Conservation (phyloP, 345 rosid species). For the Stellera chamaejasme region DNA sequence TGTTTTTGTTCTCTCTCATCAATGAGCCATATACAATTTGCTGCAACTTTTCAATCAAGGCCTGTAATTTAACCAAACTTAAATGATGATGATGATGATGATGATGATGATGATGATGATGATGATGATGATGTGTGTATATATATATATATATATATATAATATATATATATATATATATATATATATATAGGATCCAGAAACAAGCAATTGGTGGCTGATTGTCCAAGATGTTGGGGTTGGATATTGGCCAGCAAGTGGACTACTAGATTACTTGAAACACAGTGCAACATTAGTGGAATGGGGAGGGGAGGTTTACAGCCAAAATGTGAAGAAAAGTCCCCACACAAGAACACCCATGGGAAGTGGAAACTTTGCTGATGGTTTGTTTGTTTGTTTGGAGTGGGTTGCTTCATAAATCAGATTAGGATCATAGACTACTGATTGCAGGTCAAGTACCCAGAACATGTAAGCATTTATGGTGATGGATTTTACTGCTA, state of each 20-base stretch:
- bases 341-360: conserved; percentile 48
- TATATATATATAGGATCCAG: conserved; percentile 49
- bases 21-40: too few relatives aligned
- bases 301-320: conserved; percentile 58
- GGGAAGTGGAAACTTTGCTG: conserved; percentile 40
- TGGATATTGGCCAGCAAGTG: conserved; percentile 44
- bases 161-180: too few relatives aligned
- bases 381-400: neutral
- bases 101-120: too few relatives aligned
- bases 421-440: conserved; percentile 29
- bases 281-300: conserved; percentile 34
- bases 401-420: conserved; percentile 24
- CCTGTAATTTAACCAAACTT: too few relatives aligned
- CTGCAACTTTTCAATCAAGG: too few relatives aligned
- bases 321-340: conserved; percentile 26
- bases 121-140: too few relatives aligned
- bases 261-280: conserved; percentile 16
- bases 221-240: neutral
- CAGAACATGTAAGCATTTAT: conserved; percentile 18
- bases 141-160: too few relatives aligned
- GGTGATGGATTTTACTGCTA: conserved; percentile 27
- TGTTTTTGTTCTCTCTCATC: too few relatives aligned
- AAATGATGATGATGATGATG: too few relatives aligned
- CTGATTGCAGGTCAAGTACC: conserved; percentile 29
- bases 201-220: conserved; percentile 44